A percentile compares a stretch with the other conserved stretches of the same genome.
These are phyloP conservation scores for Hymenoscyphus fraxineus DNA, from an alignment of 2,329 filamentous ascomycete genomes.

Conservation along the genomic window DNA sequence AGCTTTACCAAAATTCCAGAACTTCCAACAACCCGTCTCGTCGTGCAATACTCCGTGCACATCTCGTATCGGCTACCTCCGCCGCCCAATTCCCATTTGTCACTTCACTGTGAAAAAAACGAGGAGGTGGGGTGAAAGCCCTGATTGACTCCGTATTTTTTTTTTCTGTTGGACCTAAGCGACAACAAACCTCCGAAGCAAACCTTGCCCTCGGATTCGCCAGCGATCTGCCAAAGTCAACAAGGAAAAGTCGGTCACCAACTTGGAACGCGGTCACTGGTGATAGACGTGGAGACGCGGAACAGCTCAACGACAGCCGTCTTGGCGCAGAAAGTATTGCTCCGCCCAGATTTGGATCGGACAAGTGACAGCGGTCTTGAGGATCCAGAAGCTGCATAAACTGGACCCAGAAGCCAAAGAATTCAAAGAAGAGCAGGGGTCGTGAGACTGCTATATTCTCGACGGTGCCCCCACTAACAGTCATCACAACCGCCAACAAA, in stretches of 20 bases:
- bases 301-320: conserved; percentile 44
- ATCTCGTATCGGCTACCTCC: neutral
- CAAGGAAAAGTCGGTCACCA: conserved; percentile 17
- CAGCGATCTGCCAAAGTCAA: neutral
- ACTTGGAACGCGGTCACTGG: neutral
- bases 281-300: conserved; percentile 34
- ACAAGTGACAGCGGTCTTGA: conserved; percentile 4
- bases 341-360: conserved; percentile 6
- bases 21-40: neutral
- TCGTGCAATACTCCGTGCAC: neutral
- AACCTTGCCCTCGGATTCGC: neutral
- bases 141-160: neutral
- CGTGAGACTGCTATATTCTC: neutral
- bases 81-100: neutral
- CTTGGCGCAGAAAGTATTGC: conserved; percentile 10
- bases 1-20: neutral
- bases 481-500: conserved; percentile 1
- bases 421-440: conserved; percentile 1
- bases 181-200: neutral
- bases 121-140: neutral
- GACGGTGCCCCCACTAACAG: neutral
- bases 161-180: neutral
- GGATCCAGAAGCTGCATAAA: neutral
- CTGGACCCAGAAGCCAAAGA: neutral
- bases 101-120: neutral